phyloP scores from a whole-genome alignment of 1,139 yeast genomes.

The Taiozyma onychis region DNA sequence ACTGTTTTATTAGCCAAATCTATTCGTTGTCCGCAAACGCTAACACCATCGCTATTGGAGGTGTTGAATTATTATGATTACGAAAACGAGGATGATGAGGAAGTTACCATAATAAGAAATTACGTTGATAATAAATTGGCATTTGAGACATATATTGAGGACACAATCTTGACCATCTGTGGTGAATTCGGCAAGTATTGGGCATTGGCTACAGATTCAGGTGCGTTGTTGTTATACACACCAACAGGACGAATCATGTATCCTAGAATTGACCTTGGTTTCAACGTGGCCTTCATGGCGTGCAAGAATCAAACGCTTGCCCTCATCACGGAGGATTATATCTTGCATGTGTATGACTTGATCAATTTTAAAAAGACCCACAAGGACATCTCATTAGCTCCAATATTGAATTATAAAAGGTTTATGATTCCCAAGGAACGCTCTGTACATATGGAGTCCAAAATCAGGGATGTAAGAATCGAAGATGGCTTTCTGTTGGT shows the following conservation, averaged over 20 bases:
- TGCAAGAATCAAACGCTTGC: slow-evolving; percentile 40
- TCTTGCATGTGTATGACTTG: slow-evolving; percentile 46
- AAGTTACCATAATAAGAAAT: slow-evolving; percentile 44
- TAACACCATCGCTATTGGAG: slow-evolving; percentile 22
- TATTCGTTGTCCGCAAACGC: slow-evolving; percentile 10
- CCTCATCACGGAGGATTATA: slow-evolving; percentile 44
- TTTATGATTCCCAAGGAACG: slow-evolving; percentile 15
- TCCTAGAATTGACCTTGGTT: slow-evolving; percentile 55
- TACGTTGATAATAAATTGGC: slow-evolving; percentile 35
- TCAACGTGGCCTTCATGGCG: slow-evolving; percentile 39
- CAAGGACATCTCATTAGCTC: slow-evolving; percentile 44
- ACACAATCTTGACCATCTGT: slow-evolving; percentile 35
- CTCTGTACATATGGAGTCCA: slow-evolving; percentile 19
- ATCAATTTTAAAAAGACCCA: slow-evolving; percentile 30
- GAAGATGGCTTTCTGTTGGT: slow-evolving; percentile 39
- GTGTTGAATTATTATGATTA: slow-evolving; percentile 14
- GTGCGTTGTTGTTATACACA: slow-evolving; percentile 52
- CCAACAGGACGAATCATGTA: slow-evolving; percentile 48
- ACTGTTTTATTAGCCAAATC: slow-evolving; percentile 8
- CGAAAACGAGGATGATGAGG: slow-evolving; percentile 34
- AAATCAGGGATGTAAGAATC: slow-evolving; percentile 22
- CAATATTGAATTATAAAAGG: slow-evolving; percentile 35
- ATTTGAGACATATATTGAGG: slow-evolving; percentile 45
- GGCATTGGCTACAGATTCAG: slow-evolving; percentile 61
- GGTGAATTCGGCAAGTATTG: slow-evolving; percentile 27